A percentile compares a stretch with the other conserved stretches of the same genome.
Evolutionary conservation across 805 yeast species (phyloP).

Genomic region (Kuraishia piskuri): DNA sequence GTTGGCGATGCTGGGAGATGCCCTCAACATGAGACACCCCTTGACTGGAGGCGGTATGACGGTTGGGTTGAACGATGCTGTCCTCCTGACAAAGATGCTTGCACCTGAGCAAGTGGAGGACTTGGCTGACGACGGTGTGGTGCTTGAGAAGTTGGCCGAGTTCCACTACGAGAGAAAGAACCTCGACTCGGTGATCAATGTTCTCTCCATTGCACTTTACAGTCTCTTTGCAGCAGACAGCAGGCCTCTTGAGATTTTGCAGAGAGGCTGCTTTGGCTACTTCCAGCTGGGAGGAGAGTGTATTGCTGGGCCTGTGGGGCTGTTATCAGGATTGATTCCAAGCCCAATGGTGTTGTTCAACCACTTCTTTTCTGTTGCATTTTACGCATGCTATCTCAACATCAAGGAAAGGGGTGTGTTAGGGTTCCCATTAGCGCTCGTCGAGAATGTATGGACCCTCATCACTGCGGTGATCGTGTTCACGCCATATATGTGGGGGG

Average conservation of each 20-base stretch:
- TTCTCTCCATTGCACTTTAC: conserved; percentile 84
- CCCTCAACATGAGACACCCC: conserved; percentile 96
- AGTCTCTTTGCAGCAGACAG: conserved; percentile 84
- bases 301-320: conserved; percentile 68
- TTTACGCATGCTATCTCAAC: conserved; percentile 70
- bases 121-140: conserved; percentile 47
- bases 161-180: conserved; percentile 76
- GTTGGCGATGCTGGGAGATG: conserved; percentile 79
- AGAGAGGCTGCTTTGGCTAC: conserved; percentile 83
- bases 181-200: conserved; percentile 79
- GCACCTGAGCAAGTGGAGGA: conserved; percentile 43
- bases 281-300: conserved; percentile 80
- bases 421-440: conserved; percentile 62
- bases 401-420: conserved; percentile 53
- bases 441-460: conserved; percentile 60
- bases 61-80: conserved; percentile 86
- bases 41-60: conserved; percentile 99
- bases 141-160: conserved; percentile 47
- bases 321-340: conserved; percentile 76
- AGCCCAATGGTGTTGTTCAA: conserved; percentile 65
- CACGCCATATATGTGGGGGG: conserved; percentile 56
- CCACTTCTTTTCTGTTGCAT: conserved; percentile 88
- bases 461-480: conserved; percentile 71
- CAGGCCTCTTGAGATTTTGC: conserved; percentile 56
- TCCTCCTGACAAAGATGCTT: conserved; percentile 54